phyloP scores from a whole-genome alignment of 352 stramenopile genomes.

The Pythium aquatile region DNA sequence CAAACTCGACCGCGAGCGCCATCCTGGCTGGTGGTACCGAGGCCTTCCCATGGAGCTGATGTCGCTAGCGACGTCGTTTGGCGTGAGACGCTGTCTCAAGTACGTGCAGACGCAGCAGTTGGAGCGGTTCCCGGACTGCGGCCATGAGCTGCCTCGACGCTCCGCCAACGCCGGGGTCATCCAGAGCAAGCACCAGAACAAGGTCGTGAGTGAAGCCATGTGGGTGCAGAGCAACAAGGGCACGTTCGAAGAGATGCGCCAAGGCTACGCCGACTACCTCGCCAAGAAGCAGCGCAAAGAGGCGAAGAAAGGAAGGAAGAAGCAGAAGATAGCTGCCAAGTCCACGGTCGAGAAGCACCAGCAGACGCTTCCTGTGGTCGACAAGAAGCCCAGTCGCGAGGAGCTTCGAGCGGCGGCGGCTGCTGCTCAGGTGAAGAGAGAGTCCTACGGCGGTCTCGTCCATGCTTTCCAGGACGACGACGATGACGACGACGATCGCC shows the following conservation, averaged over 20 bases:
- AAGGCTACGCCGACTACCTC: neutral
- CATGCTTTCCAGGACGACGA: neutral
- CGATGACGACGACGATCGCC: neutral
- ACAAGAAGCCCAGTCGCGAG: slow-evolving; percentile 1
- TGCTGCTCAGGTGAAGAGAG: neutral
- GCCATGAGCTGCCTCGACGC: slow-evolving; percentile 34
- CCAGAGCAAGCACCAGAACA: neutral
- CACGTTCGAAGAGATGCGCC: neutral
- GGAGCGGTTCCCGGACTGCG: slow-evolving; percentile 46
- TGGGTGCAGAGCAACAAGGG: slow-evolving; percentile 11
- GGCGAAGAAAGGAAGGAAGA: slow-evolving; percentile 6
- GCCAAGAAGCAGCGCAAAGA: slow-evolving; percentile 4
- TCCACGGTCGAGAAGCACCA: neutral
- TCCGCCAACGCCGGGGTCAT: slow-evolving; percentile 34
- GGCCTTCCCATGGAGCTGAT: slow-evolving; percentile 32
- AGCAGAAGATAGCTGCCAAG: neutral
- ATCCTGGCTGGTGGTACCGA: slow-evolving; percentile 62
- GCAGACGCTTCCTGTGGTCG: neutral
- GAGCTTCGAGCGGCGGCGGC: neutral
- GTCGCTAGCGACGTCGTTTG: slow-evolving; percentile 15
- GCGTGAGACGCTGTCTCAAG: slow-evolving; percentile 29
- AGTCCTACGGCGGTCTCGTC: too few relatives aligned
- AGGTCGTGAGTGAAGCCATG: slow-evolving; percentile 13
- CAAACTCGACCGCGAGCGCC: slow-evolving; percentile 37
- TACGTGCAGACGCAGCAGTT: slow-evolving; percentile 38